A percentile compares a stretch with the other conserved stretches of the same genome.
Conservation (phyloP, 345 rosid species). For the Fremontodendron californicum region DNA sequence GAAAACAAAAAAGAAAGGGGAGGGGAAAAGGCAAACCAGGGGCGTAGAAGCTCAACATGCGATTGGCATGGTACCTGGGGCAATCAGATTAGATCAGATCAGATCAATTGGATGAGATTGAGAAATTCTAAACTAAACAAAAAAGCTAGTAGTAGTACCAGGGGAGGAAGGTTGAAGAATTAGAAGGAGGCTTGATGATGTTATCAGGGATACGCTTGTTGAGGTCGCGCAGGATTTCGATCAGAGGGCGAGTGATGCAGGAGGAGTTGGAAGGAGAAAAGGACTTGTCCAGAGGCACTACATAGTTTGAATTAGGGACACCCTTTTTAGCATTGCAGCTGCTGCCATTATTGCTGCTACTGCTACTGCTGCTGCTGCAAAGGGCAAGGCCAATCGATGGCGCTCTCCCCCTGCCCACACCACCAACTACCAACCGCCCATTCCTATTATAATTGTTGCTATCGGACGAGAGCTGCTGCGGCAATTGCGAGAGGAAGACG, state of each 20-base stretch:
- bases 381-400: slow-evolving; percentile 6
- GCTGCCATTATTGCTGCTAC: too few species aligned
- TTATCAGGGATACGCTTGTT: slow-evolving; percentile 91
- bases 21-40: slow-evolving; percentile 52
- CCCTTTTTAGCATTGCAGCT: slow-evolving; percentile 39
- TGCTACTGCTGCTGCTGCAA: background rate
- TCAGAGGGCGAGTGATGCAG: slow-evolving; percentile 75
- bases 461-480: background rate
- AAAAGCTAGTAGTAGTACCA: slow-evolving; percentile 38
- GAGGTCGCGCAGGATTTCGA: slow-evolving; percentile 92
- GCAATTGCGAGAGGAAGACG: background rate
- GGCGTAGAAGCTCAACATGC: slow-evolving; percentile 96
- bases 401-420: background rate
- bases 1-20: background rate
- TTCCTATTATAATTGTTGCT: background rate
- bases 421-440: background rate
- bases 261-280: slow-evolving; percentile 23
- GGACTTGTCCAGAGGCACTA: slow-evolving; percentile 81
- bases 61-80: slow-evolving; percentile 86
- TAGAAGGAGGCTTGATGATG: slow-evolving; percentile 41
- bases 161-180: slow-evolving; percentile 55
- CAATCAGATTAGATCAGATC: slow-evolving; percentile 2
- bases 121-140: background rate
- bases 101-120: background rate
- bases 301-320: slow-evolving; percentile 84